Percentiles rank a stretch among this genome's conserved stretches.
These are phyloP conservation scores for Spinacia oleracea DNA, from an alignment of 179 eudicot species.

Conservation along the genomic window DNA sequence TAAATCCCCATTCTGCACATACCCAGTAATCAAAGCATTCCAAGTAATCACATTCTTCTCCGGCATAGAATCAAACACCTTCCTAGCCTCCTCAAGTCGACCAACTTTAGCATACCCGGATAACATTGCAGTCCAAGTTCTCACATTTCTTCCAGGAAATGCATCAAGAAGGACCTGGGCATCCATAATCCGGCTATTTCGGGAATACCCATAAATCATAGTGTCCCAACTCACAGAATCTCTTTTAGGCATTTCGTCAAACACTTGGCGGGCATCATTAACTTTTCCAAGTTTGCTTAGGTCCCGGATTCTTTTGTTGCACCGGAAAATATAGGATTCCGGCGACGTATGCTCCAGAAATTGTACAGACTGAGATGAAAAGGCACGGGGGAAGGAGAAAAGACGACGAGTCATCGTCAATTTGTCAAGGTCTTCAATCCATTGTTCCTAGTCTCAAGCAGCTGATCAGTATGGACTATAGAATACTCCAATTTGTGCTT, in stretches of 20 bases:
- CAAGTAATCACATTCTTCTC: constrained; percentile 48
- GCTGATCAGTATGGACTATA: too few species aligned
- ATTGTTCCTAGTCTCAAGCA: neutral
- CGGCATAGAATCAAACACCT: constrained; percentile 48
- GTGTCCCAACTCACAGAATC: constrained; percentile 38
- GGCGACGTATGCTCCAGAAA: neutral
- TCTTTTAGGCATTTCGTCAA: constrained; percentile 40
- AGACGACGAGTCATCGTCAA: constrained; percentile 19
- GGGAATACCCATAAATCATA: constrained; percentile 36
- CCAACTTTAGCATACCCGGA: constrained; percentile 37
- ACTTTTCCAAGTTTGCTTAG: constrained; percentile 21
- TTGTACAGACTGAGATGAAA: constrained; percentile 19
- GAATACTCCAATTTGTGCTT: too few species aligned
- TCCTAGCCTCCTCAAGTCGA: constrained; percentile 40
- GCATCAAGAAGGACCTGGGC: constrained; percentile 30
- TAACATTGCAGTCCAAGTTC: constrained; percentile 48
- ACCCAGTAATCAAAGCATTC: constrained; percentile 56
- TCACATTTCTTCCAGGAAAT: constrained; percentile 37
- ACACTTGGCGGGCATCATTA: constrained; percentile 38
- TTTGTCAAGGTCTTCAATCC: neutral
- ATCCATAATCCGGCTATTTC: constrained; percentile 22
- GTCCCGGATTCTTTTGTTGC: constrained; percentile 32
- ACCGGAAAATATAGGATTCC: constrained; percentile 14
- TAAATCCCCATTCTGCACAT: constrained; percentile 36
- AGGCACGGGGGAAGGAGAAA: constrained; percentile 1